phyloP scores from a whole-genome alignment of 2,329 filamentous ascomycete genomes.

The Monosporascus sp. region DNA sequence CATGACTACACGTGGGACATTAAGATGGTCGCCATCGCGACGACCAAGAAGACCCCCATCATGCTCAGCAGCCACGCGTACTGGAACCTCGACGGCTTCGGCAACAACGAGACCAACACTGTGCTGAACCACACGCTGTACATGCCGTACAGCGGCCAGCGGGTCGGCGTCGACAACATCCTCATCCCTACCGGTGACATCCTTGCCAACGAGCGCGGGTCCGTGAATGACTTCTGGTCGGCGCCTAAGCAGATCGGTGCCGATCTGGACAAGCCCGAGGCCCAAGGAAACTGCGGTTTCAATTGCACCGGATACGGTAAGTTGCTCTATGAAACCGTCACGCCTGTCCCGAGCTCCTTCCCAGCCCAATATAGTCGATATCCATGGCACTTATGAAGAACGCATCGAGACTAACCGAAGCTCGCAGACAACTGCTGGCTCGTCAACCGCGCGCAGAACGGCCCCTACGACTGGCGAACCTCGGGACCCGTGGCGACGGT shows the following conservation, averaged over 20 bases:
- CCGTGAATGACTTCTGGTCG: conserved; percentile 79
- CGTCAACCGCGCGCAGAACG: conserved; percentile 56
- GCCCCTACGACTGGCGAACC: conserved; percentile 59
- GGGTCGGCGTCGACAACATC: conserved; percentile 64
- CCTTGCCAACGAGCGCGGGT: conserved; percentile 59
- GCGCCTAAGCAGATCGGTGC: conserved; percentile 73
- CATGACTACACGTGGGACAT: conserved; percentile 64
- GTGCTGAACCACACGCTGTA: conserved; percentile 68
- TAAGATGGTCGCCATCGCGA: conserved; percentile 65
- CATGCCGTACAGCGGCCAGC: conserved; percentile 67
- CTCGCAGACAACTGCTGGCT: conserved; percentile 61
- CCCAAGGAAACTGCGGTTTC: conserved; percentile 71
- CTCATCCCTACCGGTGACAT: conserved; percentile 74
- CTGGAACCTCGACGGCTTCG: conserved; percentile 79
- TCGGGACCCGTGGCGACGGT: conserved; percentile 56
- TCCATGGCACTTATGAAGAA: background rate
- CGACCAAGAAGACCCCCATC: conserved; percentile 73
- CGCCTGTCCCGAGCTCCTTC: background rate
- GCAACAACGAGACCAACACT: conserved; percentile 62
- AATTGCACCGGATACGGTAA: conserved; percentile 82
- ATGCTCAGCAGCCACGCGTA: conserved; percentile 74
- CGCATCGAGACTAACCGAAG: conserved; percentile 1
- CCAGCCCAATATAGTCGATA: too few species aligned
- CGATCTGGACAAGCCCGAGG: conserved; percentile 57
- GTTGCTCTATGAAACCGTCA: conserved; percentile 7